These are phyloP conservation scores for Smallanthus sonchifolius DNA, from an alignment of 129 eudicot genomes.

Conservation along the genomic window DNA sequence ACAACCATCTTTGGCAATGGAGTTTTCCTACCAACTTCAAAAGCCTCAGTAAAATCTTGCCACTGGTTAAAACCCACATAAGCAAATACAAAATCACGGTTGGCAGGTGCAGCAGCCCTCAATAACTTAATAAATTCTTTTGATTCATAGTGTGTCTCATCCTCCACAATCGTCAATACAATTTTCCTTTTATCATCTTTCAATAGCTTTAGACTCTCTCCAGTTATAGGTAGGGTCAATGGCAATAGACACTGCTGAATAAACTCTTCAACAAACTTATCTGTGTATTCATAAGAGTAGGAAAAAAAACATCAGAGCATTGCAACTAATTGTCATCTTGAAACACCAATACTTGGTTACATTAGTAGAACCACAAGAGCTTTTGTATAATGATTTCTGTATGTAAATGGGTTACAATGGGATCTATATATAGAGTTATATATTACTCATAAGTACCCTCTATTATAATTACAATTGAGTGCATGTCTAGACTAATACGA, in stretches of 20 bases:
- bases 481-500: not conserved
- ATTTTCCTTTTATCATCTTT: constrained; percentile 85
- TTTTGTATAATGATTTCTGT: not conserved
- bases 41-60: constrained; percentile 76
- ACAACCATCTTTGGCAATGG: constrained; percentile 87
- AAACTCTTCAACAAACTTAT: constrained; percentile 68
- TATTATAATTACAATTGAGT: not conserved
- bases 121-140: constrained; percentile 57
- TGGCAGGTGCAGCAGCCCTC: constrained; percentile 95
- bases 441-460: not conserved
- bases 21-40: constrained; percentile 72
- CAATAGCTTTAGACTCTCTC: constrained; percentile 59
- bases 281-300: constrained; percentile 37
- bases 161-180: constrained; percentile 69
- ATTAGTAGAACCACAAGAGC: not conserved
- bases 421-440: not conserved
- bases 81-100: constrained; percentile 86
- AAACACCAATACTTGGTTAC: not conserved
- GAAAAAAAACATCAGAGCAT: constrained; percentile 3
- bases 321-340: not conserved
- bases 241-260: constrained; percentile 83
- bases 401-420: not conserved
- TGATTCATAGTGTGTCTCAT: constrained; percentile 56
- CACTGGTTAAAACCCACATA: constrained; percentile 79
- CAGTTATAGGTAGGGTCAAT: constrained; percentile 60